Evolutionary conservation across 257 asterid species (phyloP), one percentile per base, ranked within the genome.

Genomic region (Rauvolfia tetraphylla): DNA sequence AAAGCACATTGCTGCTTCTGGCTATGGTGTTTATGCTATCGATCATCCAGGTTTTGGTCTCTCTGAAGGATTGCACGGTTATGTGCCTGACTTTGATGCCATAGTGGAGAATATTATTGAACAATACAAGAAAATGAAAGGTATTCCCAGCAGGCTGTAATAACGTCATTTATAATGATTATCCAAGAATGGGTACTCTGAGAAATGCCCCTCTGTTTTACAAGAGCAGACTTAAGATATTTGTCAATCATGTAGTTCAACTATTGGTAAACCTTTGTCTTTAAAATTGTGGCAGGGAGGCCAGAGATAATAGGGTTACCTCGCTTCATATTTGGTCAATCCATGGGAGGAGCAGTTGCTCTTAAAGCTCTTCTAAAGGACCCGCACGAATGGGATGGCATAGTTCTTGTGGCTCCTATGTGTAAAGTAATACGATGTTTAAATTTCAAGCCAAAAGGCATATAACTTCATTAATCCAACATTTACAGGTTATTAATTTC

Each of bases 41-140:
- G 99, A 95, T 81, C 98, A 95, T 83, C 99, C 99, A 2, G 99
- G 99, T 42, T 95, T 95, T 76, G 99, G 99, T 61, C 97, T 95
- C 27, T 92, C 99, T 0, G 97, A 93, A 76, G 99, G 99, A 77
- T 83, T 95, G 78, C 99, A 95, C 74, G 99, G 99, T 46, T 95
- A 95, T 76, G 81, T 95, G 75, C 94, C 96, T 15, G 84, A 89
- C 56, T 95, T 95, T 48, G 97, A 92, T 56, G 91, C 84, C 38
- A 38, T 92, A 77, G 99, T 92, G 51, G 97, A 95, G 78, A 92
- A 95, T 87, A 97, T 86, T 66, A 85, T 80, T 9, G 98, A 95
- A 84, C 95, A 85, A 78, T 95, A 82, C 84, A 69, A 79, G 13
- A 85, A 83, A 79, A 92, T 95, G 79, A 92, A 92, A 92, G 96